Base-by-base conservation (phyloP, 1,284 basidiomycete species). In the Tylopilus sp. region DNA sequence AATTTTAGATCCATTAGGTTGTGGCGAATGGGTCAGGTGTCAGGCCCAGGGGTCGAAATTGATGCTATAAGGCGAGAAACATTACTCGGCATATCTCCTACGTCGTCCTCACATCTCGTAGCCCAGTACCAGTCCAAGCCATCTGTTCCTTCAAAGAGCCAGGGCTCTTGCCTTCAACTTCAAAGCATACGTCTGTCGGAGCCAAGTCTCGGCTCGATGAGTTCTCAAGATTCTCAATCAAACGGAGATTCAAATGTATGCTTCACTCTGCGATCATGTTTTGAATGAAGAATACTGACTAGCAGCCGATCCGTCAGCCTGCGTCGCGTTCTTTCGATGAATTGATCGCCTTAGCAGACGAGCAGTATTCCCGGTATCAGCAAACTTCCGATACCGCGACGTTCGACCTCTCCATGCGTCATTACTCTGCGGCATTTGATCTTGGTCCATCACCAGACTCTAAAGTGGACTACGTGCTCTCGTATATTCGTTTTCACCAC, bases 391-490 rank as follows among this genome's bases (percentile, higher is more conserved):
- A 59, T 38, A 18, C 6, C 16, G 23, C 26, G 19, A 37, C 52
- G 12, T 51, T 58, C 12, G 54, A 60, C 41, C 46, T 43, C 21
- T 56, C 56, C 19, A 41, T 52, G 45, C 46, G 19, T 21, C 35
- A 51, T 36, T 59, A 59, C 29, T 41, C 38, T 15, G 48, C 49
- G 21, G 59, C 58, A 23, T 57, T 61, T 34, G 57, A 57, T 33
- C 41, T 60, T 19, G 56, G 46, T 4, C 50, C 56, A 21, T 6
- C 31, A 0, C 48, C 48, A n/a, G 39, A 40, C 33, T 41, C 44
- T 13, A 34, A 15, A 34, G 18, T 26, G 21, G 50, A 56, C 25
- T 46, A 30, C 23, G 28, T 53, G n/a, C 37, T 28, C 4, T 15
- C 58, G 9, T 58, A 45, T 37, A 43, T 57, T 13, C 48, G 56